These are phyloP conservation scores for Phytophthora aleatoria DNA, from an alignment of 352 stramenopile genomes.

Conservation along the genomic window DNA sequence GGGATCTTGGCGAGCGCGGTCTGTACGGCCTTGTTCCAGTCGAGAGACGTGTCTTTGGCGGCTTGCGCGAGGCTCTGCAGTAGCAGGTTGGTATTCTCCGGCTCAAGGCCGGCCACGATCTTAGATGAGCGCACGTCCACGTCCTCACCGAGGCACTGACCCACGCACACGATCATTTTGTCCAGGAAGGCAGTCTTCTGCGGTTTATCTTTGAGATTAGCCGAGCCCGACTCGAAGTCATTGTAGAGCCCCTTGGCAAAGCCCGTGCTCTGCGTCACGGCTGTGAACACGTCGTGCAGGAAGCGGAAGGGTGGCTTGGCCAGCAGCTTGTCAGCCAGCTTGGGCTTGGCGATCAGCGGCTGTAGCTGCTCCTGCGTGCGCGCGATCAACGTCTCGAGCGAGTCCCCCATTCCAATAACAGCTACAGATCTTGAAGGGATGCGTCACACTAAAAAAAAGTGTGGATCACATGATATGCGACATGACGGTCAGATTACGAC, in stretches of 20 bases:
- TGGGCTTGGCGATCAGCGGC: constrained; percentile 92
- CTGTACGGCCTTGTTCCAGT: constrained; percentile 73
- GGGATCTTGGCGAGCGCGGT: constrained; percentile 66
- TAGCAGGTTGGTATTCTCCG: constrained; percentile 87
- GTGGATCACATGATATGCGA: background rate
- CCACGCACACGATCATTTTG: constrained; percentile 87
- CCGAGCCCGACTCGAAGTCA: constrained; percentile 73
- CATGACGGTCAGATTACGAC: constrained; percentile 2
- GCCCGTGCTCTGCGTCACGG: constrained; percentile 81
- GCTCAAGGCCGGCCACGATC: constrained; percentile 85
- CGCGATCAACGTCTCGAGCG: constrained; percentile 69
- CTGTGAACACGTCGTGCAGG: constrained; percentile 94
- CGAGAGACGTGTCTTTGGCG: constrained; percentile 59
- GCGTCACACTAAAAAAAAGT: background rate
- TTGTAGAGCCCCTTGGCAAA: constrained; percentile 90
- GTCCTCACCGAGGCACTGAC: constrained; percentile 60
- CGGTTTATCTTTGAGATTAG: constrained; percentile 88
- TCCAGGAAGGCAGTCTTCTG: constrained; percentile 87
- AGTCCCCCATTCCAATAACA: constrained; percentile 46
- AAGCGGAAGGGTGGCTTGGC: constrained; percentile 97
- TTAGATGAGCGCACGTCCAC: constrained; percentile 83
- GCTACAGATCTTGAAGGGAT: constrained; percentile 9
- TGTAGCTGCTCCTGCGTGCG: constrained; percentile 88
- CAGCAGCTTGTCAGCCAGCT: constrained; percentile 95
- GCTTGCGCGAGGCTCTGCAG: constrained; percentile 69